Evolutionary conservation across 805 yeast species (phyloP).

Genomic region (Barnettozyma populi): DNA sequence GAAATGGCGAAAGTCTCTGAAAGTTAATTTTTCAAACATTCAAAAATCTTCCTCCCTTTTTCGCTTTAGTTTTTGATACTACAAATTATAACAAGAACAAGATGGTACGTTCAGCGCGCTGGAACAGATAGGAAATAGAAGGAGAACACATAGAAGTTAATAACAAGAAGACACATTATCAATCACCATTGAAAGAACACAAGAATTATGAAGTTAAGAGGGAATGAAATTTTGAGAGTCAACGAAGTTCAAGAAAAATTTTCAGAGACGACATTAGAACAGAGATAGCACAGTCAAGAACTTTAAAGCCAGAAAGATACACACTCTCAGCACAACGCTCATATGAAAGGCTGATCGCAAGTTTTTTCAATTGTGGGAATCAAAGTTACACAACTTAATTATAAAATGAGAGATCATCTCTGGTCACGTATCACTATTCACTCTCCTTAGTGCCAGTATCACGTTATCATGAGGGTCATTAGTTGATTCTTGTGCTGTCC

Average conservation of each 20-base stretch:
- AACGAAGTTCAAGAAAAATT: background rate
- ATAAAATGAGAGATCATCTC: no score
- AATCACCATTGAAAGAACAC: background rate
- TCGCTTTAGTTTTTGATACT: background rate
- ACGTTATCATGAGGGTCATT: no score
- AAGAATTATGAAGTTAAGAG: background rate
- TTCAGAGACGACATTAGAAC: background rate
- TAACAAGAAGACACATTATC: background rate
- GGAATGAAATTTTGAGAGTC: background rate
- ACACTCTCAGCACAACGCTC: no score
- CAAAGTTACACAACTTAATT: no score
- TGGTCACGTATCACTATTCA: no score
- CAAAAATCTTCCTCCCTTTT: slow-evolving; percentile 2
- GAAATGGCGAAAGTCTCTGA: background rate
- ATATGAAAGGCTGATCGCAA: no score
- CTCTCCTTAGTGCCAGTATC: no score
- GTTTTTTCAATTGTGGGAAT: no score
- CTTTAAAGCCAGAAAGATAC: no score
- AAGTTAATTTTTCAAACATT: slow-evolving; percentile 3
- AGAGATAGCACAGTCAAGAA: background rate
- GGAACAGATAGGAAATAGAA: background rate
- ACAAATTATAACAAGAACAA: slow-evolving; percentile 6
- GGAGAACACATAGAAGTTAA: background rate
- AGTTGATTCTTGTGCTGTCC: no score
- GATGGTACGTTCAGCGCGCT: slow-evolving; percentile 7